Conservation (phyloP, 2,329 filamentous ascomycete species). For the Ophiostoma sp. region DNA sequence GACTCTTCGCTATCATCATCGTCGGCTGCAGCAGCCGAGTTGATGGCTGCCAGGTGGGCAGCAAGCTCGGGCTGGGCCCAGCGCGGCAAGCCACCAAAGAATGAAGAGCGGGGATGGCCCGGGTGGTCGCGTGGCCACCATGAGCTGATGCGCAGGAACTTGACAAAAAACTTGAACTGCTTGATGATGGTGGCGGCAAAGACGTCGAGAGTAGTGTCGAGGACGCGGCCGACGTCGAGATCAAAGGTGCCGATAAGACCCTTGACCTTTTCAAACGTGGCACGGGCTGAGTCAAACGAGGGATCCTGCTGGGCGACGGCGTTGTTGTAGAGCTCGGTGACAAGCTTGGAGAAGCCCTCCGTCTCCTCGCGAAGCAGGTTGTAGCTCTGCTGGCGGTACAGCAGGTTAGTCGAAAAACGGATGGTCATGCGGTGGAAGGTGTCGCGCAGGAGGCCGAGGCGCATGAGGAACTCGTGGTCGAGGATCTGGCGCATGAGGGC, state of each 20-base stretch:
- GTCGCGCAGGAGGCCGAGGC: constrained; percentile 77
- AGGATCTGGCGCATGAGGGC: constrained; percentile 75
- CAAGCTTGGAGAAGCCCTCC: constrained; percentile 93
- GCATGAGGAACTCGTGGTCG: constrained; percentile 74
- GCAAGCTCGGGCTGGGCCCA: constrained; percentile 79
- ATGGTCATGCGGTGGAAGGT: constrained; percentile 82
- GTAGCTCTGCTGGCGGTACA: constrained; percentile 96
- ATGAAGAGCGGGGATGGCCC: constrained; percentile 43
- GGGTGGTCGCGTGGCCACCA: constrained; percentile 84
- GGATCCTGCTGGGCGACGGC: constrained; percentile 64
- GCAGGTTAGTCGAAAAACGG: constrained; percentile 84
- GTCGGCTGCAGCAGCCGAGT: constrained; percentile 52
- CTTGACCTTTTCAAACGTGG: constrained; percentile 89
- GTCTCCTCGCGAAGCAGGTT: constrained; percentile 93
- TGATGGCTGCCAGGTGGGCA: constrained; percentile 46
- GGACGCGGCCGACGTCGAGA: constrained; percentile 87
- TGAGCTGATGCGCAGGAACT: constrained; percentile 84
- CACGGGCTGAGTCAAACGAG: constrained; percentile 74
- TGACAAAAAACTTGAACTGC: constrained; percentile 91
- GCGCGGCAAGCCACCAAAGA: constrained; percentile 68
- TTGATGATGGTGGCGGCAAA: constrained; percentile 92
- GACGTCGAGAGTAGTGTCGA: constrained; percentile 93
- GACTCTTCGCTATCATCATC: constrained; percentile 78
- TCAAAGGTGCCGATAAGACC: constrained; percentile 96
- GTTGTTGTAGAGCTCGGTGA: constrained; percentile 86